These are phyloP conservation scores for Citeromyces nyonsensis DNA, from an alignment of 805 yeast species.

Conservation along the genomic window DNA sequence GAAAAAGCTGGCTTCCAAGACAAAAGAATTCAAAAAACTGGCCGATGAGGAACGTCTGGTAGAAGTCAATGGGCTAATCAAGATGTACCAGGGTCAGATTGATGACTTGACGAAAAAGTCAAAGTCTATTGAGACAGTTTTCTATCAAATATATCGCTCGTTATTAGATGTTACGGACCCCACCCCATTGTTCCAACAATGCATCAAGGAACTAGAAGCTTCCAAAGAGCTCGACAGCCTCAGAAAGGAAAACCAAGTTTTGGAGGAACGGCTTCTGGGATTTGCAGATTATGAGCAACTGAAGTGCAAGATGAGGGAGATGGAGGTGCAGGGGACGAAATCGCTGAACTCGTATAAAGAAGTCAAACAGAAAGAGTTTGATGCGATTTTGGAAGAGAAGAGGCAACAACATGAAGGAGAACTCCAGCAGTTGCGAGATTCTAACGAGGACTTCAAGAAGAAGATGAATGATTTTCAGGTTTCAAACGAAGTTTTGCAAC, in stretches of 20 bases:
- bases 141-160: conserved; percentile 59
- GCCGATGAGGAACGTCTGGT: conserved; percentile 49
- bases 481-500: conserved; percentile 45
- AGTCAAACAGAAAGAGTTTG: conserved; percentile 48
- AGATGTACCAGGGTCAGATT: conserved; percentile 75
- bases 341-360: conserved; percentile 38
- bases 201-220: conserved; percentile 52
- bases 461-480: conserved; percentile 53
- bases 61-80: conserved; percentile 52
- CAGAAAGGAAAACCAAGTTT: conserved; percentile 29
- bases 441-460: conserved; percentile 27
- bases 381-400: conserved; percentile 55
- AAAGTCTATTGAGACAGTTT: conserved; percentile 55
- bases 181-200: conserved; percentile 28
- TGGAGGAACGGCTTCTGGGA: conserved; percentile 31
- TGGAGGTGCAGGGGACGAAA: conserved; percentile 49
- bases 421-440: no score
- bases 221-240: conserved; percentile 38
- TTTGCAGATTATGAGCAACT: conserved; percentile 71
- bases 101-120: conserved; percentile 69
- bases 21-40: conserved; percentile 75
- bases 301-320: conserved; percentile 40
- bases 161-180: conserved; percentile 93
- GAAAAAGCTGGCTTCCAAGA: conserved; percentile 63
- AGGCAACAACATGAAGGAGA: conserved; percentile 42